These are phyloP conservation scores for Gossypium gossypioides DNA, from an alignment of 441 rosid genomes.

Conservation along the genomic window DNA sequence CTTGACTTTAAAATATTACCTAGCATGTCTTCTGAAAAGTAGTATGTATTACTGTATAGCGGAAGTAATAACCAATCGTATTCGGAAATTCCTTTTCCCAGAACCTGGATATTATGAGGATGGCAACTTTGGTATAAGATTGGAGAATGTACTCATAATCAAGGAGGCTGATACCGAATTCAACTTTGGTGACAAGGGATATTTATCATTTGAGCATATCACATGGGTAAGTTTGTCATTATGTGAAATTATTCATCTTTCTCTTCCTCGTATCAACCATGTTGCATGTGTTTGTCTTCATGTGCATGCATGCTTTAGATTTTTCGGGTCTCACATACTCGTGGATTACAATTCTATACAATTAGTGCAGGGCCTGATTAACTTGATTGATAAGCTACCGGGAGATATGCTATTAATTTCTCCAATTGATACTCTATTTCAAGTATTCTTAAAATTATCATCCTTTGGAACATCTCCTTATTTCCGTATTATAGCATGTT, in stretches of 20 bases:
- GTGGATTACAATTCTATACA: too few species aligned
- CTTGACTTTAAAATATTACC: background rate
- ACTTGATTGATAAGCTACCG: too few species aligned
- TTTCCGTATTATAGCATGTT: background rate
- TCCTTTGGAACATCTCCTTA: background rate
- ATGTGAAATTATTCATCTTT: background rate
- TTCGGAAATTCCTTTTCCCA: slow-evolving; percentile 24
- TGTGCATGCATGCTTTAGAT: background rate
- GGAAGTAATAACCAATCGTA: background rate
- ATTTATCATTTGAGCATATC: slow-evolving; percentile 79
- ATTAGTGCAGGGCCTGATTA: too few species aligned
- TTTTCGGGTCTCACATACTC: background rate
- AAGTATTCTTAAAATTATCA: too few species aligned
- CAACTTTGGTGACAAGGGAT: slow-evolving; percentile 86
- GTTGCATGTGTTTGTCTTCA: background rate
- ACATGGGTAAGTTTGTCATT: slow-evolving; percentile 63
- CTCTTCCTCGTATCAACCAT: background rate
- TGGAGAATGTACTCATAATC: slow-evolving; percentile 85
- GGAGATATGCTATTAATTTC: too few species aligned
- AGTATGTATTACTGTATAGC: background rate
- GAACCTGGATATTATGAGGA: slow-evolving; percentile 98
- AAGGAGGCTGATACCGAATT: slow-evolving; percentile 58
- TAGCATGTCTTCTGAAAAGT: background rate
- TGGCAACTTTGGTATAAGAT: slow-evolving; percentile 79
- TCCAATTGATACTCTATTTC: too few species aligned